phyloP scores from a whole-genome alignment of 2,329 filamentous ascomycete species.

The Colletotrichum sp. region DNA sequence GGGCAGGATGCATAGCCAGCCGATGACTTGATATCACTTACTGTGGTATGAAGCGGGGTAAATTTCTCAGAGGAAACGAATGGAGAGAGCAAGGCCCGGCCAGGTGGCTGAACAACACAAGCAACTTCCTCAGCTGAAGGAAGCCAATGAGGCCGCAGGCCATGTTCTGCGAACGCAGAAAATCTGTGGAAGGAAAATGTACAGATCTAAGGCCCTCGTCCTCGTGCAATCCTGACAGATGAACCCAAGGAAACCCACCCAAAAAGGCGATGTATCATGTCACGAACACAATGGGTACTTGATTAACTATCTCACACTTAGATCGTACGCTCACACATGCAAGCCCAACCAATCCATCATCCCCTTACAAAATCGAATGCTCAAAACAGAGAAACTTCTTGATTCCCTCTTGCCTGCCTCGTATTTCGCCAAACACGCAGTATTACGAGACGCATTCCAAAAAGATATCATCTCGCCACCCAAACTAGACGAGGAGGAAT shows the following conservation, averaged over 20 bases:
- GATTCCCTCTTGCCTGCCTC: background rate
- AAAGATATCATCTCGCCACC: background rate
- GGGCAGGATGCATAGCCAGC: background rate
- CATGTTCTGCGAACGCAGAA: background rate
- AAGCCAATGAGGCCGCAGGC: background rate
- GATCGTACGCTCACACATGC: background rate
- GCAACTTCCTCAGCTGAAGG: background rate
- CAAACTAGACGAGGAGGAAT: background rate
- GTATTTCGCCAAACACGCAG: background rate
- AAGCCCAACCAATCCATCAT: background rate
- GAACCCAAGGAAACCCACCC: background rate
- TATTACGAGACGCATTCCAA: background rate
- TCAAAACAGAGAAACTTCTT: background rate
- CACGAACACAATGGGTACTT: background rate
- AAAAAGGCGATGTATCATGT: background rate
- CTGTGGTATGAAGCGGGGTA: background rate
- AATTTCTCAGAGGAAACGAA: background rate
- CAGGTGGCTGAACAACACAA: background rate
- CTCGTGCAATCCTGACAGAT: background rate
- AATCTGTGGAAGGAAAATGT: background rate
- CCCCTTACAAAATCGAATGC: background rate
- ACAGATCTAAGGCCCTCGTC: background rate
- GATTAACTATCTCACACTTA: background rate
- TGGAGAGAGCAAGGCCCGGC: background rate
- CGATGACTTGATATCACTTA: background rate